Base-by-base conservation (phyloP, 2,329 filamentous ascomycete species). In the Trichophyton mentagrophytes region DNA sequence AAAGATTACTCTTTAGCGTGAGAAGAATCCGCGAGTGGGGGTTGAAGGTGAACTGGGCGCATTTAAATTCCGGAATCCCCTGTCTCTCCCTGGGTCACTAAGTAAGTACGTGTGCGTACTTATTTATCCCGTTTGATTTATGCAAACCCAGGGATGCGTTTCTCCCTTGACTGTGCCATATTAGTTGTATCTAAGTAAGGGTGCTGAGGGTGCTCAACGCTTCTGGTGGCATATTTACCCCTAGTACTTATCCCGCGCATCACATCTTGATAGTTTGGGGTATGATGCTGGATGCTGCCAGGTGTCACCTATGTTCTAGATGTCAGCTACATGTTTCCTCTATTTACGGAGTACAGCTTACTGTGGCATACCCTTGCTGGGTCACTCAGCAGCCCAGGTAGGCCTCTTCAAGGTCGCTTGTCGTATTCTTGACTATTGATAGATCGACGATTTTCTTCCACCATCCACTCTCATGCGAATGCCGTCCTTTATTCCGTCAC, bases 61-160 rank as follows among this genome's bases (percentile, higher is more conserved):
- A 55, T 55, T 55, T 55, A 55, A 55, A 55, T 55, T 55, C 49
- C 49, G 49, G 49, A 55, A 55, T 55, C 33, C 49, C 49, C 49
- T 55, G 49, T 27, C 49, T 55, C 49, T 25, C 49, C 27, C 25
- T 55, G 33, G 33, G 49, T 36, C 33, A 27, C 27, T 36, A 15
- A n/a, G n/a, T n/a, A n/a, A n/a, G n/a, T n/a, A n/a, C 9, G 7
- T 33, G 33, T 55, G 15, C 49, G 25, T 36, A 55, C 25, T 55
- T 55, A 55, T 36, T 55, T 27, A 55, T 55, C 49, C 49, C 49
- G 49, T 55, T 55, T 36, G 49, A 55, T 36, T 44, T 36, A 27
- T 55, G 49, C 49, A 36, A 36, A 55, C 49, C 49, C 49, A 55
- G 49, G 47, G 49, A 58, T 58, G 15, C 36, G 20, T 58, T 44